Conservation (phyloP, 106 monocot genomes). For the Phalaenopsis equestris region DNA sequence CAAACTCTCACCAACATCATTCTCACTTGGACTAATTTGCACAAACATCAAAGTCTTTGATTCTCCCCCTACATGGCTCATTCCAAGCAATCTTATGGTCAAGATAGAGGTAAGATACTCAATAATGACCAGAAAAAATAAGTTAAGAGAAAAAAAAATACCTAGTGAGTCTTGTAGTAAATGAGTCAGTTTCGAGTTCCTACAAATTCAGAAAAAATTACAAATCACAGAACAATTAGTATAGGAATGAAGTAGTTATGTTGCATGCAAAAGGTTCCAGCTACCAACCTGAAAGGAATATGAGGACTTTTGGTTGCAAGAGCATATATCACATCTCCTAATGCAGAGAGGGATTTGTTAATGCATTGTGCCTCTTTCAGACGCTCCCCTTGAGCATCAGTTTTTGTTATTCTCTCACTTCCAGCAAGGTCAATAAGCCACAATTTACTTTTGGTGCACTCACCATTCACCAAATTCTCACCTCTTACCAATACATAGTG, state of each 20-base stretch:
- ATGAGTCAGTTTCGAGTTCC: constrained; percentile 97
- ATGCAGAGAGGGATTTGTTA: constrained; percentile 85
- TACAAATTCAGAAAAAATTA: constrained; percentile 12
- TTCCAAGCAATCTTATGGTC: not conserved
- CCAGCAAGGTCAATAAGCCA: constrained; percentile 93
- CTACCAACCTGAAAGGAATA: constrained; percentile 76
- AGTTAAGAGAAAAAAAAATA: constrained; percentile 12
- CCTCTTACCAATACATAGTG: constrained; percentile 82
- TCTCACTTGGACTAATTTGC: constrained; percentile 83
- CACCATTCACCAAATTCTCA: constrained; percentile 71
- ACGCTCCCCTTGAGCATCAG: constrained; percentile 88
- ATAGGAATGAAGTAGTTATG: not conserved
- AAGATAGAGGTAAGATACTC: not conserved
- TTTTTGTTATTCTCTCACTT: constrained; percentile 87
- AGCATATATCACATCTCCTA: constrained; percentile 97
- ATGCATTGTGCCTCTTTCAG: constrained; percentile 91
- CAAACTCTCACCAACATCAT: constrained; percentile 72
- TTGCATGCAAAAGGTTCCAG: not conserved
- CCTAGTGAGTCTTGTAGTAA: constrained; percentile 91
- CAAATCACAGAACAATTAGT: constrained; percentile 7
- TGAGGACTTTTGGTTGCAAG: constrained; percentile 87
- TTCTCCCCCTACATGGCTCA: constrained; percentile 62
- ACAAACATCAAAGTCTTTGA: constrained; percentile 92
- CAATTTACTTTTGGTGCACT: constrained; percentile 77
- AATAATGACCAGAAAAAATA: not conserved